Percentiles rank a stretch among this genome's conserved stretches.
phyloP scores from a whole-genome alignment of 306 rosid species.

The Fragaria ananassa region DNA sequence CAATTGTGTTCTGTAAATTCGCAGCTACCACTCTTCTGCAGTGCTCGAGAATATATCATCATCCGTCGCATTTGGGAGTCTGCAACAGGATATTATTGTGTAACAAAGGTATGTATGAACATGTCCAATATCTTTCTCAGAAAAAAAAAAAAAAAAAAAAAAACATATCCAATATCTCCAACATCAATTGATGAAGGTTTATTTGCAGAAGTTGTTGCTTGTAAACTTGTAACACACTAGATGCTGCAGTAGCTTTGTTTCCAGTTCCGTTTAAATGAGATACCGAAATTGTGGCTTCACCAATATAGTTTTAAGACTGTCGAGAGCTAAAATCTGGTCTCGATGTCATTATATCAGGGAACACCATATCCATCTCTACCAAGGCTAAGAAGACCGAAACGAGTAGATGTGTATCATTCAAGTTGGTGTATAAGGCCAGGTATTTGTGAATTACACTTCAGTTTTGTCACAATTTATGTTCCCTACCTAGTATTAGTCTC shows the following conservation, averaged over 20 bases:
- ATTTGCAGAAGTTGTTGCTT: not conserved
- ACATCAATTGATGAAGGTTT: not conserved
- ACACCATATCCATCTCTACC: slow-evolving; percentile 14
- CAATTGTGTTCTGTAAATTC: not conserved
- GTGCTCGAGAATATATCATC: slow-evolving; percentile 11
- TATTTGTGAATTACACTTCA: not conserved
- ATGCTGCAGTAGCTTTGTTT: not conserved
- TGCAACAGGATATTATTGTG: slow-evolving; percentile 4
- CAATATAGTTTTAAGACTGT: not conserved
- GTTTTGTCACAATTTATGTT: not conserved
- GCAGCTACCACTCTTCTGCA: slow-evolving; percentile 12
- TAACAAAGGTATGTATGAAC: slow-evolving; percentile 10
- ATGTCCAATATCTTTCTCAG: not conserved
- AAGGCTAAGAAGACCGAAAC: not conserved
- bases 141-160: no score
- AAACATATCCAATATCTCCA: not conserved
- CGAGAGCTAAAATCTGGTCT: not conserved
- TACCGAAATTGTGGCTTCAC: not conserved
- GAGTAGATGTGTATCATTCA: slow-evolving; percentile 11
- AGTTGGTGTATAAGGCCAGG: slow-evolving; percentile 7
- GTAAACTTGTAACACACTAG: not conserved
- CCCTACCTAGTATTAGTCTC: not conserved
- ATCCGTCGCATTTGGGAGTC: slow-evolving; percentile 10
- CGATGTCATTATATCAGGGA: not conserved
- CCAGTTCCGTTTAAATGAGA: not conserved